Percentiles rank a stretch among this genome's conserved stretches.
These are phyloP conservation scores for Geranium rotundifolium DNA, from an alignment of 345 rosid species.

Conservation along the genomic window DNA sequence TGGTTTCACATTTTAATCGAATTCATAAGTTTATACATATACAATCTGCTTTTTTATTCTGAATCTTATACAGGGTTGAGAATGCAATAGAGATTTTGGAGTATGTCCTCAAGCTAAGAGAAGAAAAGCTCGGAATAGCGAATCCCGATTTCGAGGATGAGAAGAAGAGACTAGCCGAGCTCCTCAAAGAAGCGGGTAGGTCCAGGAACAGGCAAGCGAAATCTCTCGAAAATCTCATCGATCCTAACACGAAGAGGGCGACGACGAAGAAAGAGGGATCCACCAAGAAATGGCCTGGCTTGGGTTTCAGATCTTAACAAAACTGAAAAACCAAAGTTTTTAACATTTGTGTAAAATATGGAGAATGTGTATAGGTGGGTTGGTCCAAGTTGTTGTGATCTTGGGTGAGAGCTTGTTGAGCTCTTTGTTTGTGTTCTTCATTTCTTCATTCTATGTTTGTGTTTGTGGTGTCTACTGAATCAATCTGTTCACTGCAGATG, in stretches of 20 bases:
- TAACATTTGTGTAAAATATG: neutral
- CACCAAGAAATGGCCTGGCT: conserved; percentile 80
- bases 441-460: too few relatives aligned
- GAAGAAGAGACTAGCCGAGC: conserved; percentile 84
- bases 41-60: conserved; percentile 1
- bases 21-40: too few relatives aligned
- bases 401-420: neutral
- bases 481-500: too few relatives aligned
- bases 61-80: conserved; percentile 50
- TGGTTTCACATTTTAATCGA: too few relatives aligned
- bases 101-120: conserved; percentile 79
- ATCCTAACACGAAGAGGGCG: conserved; percentile 64
- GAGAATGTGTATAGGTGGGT: neutral
- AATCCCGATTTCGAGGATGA: conserved; percentile 97
- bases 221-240: conserved; percentile 87
- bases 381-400: neutral
- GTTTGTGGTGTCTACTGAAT: neutral
- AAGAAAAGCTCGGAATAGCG: conserved; percentile 93
- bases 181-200: conserved; percentile 93
- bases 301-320: conserved; percentile 72
- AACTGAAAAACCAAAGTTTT: neutral
- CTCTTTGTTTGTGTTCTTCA: neutral
- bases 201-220: conserved; percentile 78
- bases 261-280: conserved; percentile 62
- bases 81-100: conserved; percentile 96